phyloP scores from a whole-genome alignment of 192 early-diverging fungal genomes.

The Tieghemiomyces parasiticus region DNA sequence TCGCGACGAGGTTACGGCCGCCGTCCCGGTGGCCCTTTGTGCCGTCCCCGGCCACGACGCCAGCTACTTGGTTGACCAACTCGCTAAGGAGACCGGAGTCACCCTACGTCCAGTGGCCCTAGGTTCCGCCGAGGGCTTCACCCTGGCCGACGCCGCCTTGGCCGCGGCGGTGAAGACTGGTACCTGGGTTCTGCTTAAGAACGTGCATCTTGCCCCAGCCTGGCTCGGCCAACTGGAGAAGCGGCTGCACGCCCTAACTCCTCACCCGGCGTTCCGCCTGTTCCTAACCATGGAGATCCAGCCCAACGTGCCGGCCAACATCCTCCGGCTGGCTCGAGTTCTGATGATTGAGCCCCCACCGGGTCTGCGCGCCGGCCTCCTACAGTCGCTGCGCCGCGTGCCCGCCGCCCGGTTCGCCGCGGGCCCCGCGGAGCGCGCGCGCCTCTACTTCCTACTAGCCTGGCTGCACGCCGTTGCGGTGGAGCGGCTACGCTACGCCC shows the following conservation, averaged over 20 bases:
- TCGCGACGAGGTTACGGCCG: slow-evolving; percentile 44
- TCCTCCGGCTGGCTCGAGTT: slow-evolving; percentile 77
- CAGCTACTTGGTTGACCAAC: slow-evolving; percentile 80
- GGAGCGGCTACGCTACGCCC: slow-evolving; percentile 93
- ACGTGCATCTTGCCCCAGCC: slow-evolving; percentile 88
- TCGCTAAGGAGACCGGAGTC: slow-evolving; percentile 49
- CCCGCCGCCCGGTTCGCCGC: slow-evolving; percentile 31
- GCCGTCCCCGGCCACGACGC: slow-evolving; percentile 92
- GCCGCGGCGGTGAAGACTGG: slow-evolving; percentile 65
- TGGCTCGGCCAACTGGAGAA: slow-evolving; percentile 97
- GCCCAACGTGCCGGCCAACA: slow-evolving; percentile 85
- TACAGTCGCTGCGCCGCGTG: slow-evolving; percentile 62
- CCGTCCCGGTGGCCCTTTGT: slow-evolving; percentile 84
- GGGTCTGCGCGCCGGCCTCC: slow-evolving; percentile 87
- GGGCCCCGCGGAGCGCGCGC: slow-evolving; percentile 71
- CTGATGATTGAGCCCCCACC: slow-evolving; percentile 94
- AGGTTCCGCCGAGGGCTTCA: slow-evolving; percentile 92
- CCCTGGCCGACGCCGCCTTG: slow-evolving; percentile 82
- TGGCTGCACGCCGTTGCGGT: slow-evolving; percentile 94
- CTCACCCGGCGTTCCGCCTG: slow-evolving; percentile 73
- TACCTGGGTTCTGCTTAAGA: slow-evolving; percentile 94
- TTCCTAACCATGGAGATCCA: slow-evolving; percentile 98
- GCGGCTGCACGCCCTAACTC: slow-evolving; percentile 70
- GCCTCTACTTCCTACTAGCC: slow-evolving; percentile 87
- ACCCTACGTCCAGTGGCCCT: slow-evolving; percentile 79